phyloP scores from a whole-genome alignment of 2,329 filamentous ascomycete species.

The Scortechinia acanthostroma region DNA sequence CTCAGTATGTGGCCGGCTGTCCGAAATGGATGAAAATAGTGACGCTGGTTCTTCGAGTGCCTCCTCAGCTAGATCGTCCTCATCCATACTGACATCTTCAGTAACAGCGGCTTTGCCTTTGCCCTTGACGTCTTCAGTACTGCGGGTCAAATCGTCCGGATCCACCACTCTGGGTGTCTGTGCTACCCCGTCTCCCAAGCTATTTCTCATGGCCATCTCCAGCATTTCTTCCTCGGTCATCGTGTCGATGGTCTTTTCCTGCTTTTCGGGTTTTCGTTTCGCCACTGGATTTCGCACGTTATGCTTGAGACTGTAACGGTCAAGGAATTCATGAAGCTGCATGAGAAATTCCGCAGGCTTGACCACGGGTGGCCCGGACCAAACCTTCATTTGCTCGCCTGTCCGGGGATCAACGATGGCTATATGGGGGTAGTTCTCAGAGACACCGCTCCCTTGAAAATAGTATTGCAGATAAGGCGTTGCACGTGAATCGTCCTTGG shows the following conservation, averaged over 20 bases:
- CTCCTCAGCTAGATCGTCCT: not conserved
- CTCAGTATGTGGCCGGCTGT: slow-evolving; percentile 68
- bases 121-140: not conserved
- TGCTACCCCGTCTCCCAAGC: slow-evolving; percentile 45
- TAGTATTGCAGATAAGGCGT: slow-evolving; percentile 85
- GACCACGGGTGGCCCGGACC: slow-evolving; percentile 79
- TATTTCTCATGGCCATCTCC: slow-evolving; percentile 86
- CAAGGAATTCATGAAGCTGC: slow-evolving; percentile 91
- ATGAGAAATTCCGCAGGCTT: slow-evolving; percentile 75
- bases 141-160: slow-evolving; percentile 6
- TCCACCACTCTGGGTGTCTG: slow-evolving; percentile 23
- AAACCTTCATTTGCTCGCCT: slow-evolving; percentile 93
- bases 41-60: slow-evolving; percentile 13
- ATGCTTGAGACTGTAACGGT: slow-evolving; percentile 82
- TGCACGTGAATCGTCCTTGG: slow-evolving; percentile 74
- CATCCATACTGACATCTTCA: not conserved
- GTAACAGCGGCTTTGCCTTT: not conserved
- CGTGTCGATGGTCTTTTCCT: slow-evolving; percentile 69
- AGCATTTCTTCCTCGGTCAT: slow-evolving; percentile 98
- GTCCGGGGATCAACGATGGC: slow-evolving; percentile 92
- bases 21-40: slow-evolving; percentile 66
- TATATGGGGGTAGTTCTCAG: slow-evolving; percentile 91
- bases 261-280: slow-evolving; percentile 56
- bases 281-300: slow-evolving; percentile 91
- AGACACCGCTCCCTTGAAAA: slow-evolving; percentile 70